Evolutionary conservation across 345 rosid species (phyloP).

Genomic region (Eucalyptus globulus): DNA sequence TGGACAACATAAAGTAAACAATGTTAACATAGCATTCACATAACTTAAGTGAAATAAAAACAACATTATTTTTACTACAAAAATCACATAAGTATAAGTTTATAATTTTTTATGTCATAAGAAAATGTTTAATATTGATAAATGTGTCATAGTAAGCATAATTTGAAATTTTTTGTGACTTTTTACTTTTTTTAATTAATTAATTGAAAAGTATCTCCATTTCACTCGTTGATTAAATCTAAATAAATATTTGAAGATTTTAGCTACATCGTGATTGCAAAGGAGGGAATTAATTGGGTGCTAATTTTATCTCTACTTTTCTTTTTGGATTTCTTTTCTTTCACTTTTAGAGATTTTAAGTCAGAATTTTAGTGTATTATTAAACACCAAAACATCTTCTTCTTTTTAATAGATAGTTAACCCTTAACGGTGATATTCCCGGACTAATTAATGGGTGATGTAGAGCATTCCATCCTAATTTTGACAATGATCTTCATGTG

Average conservation of each 20-base stretch:
- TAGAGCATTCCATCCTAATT: not conserved
- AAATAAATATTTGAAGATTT: not conserved
- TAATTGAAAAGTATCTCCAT: not conserved
- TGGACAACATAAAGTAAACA: too few species aligned
- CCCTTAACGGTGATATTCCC: not conserved
- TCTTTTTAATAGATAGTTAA: not conserved
- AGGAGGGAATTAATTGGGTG: not conserved
- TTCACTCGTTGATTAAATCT: not conserved
- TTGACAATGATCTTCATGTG: not conserved
- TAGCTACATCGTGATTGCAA: not conserved
- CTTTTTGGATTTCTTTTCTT: not conserved
- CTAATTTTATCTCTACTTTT: not conserved
- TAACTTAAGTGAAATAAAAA: too few species aligned
- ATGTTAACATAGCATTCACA: too few species aligned
- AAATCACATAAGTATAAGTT: too few species aligned
- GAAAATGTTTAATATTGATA: too few species aligned
- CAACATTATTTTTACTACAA: too few species aligned
- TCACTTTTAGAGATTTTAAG: not conserved
- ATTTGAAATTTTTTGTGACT: too few species aligned
- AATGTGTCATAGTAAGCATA: too few species aligned
- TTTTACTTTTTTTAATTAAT: not conserved
- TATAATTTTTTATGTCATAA: too few species aligned
- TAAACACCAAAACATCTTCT: not conserved
- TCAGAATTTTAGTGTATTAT: too few species aligned
- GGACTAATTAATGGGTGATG: not conserved